A percentile compares a stretch with the other conserved stretches of the same genome.
These are phyloP conservation scores for Calocybe gangraenosa DNA, from an alignment of 768 basidiomycete species.

Conservation along the genomic window DNA sequence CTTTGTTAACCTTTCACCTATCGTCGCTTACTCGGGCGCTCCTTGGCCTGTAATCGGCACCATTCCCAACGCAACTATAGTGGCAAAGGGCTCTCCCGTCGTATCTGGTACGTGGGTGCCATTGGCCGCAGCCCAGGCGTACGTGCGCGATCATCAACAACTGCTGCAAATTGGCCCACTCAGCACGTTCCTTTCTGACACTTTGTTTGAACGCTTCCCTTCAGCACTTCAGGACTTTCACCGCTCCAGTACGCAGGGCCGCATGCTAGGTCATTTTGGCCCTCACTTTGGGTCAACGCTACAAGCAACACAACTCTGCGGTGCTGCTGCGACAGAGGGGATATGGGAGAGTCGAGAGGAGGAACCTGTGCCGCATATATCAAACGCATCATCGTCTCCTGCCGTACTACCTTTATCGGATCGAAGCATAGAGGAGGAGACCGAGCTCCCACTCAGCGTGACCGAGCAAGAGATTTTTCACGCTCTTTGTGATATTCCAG, in stretches of 20 bases:
- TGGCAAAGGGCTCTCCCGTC: constrained; percentile 47
- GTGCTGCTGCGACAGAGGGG: constrained; percentile 7
- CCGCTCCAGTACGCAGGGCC: constrained; percentile 39
- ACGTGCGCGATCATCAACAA: constrained; percentile 47
- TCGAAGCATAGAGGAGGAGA: constrained; percentile 15
- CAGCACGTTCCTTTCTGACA: constrained; percentile 57
- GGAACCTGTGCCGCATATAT: neutral
- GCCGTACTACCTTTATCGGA: constrained; percentile 1
- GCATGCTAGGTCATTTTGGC: constrained; percentile 58
- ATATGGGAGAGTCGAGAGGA: constrained; percentile 1
- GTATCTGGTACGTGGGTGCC: constrained; percentile 70
- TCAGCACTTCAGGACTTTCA: constrained; percentile 56
- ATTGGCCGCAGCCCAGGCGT: constrained; percentile 49
- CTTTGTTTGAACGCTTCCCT: constrained; percentile 61
- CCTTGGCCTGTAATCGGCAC: constrained; percentile 32
- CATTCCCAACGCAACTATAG: constrained; percentile 43
- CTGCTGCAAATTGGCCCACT: constrained; percentile 32
- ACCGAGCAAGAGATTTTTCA: constrained; percentile 71
- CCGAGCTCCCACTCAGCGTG: constrained; percentile 58
- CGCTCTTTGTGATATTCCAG: constrained; percentile 55
- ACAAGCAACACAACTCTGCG: constrained; percentile 31
- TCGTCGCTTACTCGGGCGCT: constrained; percentile 42
- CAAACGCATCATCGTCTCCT: neutral
- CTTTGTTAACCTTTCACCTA: constrained; percentile 68
- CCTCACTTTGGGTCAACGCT: constrained; percentile 54